A percentile compares a stretch with the other conserved stretches of the same genome.
These are phyloP conservation scores for Naganishia liquefaciens DNA, from an alignment of 1,284 basidiomycete species.

Conservation along the genomic window DNA sequence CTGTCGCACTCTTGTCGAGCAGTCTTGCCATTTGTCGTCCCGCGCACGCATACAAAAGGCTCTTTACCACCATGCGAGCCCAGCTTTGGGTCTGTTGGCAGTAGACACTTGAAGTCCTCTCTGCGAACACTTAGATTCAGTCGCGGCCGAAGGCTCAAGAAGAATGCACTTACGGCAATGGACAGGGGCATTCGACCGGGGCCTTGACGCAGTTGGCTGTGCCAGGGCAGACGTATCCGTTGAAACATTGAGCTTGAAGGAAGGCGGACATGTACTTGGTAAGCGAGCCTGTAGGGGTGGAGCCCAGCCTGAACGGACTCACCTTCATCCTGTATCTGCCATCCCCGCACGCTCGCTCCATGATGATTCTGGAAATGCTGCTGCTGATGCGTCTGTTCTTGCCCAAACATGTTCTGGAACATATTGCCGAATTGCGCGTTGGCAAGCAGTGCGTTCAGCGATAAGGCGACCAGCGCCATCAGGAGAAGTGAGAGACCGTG, in stretches of 20 bases:
- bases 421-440: slow-evolving; percentile 26
- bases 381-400: slow-evolving; percentile 10
- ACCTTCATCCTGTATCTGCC: slow-evolving; percentile 28
- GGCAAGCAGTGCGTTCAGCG: background rate
- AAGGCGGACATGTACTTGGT: background rate
- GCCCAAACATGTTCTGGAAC: slow-evolving; percentile 24
- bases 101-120: slow-evolving; percentile 24
- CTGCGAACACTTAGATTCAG: background rate
- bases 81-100: slow-evolving; percentile 14
- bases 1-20: slow-evolving; percentile 25
- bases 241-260: slow-evolving; percentile 20
- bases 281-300: background rate
- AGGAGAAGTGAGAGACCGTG: background rate
- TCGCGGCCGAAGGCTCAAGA: background rate
- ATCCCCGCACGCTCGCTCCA: slow-evolving; percentile 18
- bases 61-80: slow-evolving; percentile 22
- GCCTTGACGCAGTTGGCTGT: slow-evolving; percentile 14
- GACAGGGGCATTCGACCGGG: slow-evolving; percentile 22
- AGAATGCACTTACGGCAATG: slow-evolving; percentile 8
- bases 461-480: background rate
- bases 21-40: slow-evolving; percentile 17
- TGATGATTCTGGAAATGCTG: slow-evolving; percentile 25
- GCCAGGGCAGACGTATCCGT: slow-evolving; percentile 16
- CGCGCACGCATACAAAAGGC: slow-evolving; percentile 19
- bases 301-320: background rate